A percentile compares a stretch with the other conserved stretches of the same genome.
phyloP scores from a whole-genome alignment of 495 filamentous ascomycete species.

The Hypoxylon rickii region DNA sequence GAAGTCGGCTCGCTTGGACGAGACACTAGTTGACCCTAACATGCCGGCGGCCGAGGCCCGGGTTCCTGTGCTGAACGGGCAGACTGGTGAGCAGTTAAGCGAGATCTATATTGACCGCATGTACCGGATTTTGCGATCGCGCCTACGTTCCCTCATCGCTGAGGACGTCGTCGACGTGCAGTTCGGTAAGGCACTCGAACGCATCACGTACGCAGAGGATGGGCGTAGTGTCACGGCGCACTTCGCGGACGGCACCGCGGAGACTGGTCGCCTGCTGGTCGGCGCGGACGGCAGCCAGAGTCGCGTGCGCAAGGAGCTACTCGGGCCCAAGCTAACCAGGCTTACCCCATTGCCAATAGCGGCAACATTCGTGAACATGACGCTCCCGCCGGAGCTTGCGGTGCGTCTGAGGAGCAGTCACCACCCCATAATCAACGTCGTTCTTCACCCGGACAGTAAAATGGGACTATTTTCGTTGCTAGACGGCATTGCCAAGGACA shows the following conservation, averaged over 20 bases:
- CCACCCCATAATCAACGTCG: constrained; percentile 34
- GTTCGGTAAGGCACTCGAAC: constrained; percentile 37
- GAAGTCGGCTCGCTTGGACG: constrained; percentile 42
- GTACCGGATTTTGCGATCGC: constrained; percentile 51
- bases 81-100: constrained; percentile 52
- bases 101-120: constrained; percentile 43
- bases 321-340: constrained; percentile 42
- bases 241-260: constrained; percentile 70
- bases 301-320: constrained; percentile 43
- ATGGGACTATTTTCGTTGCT: constrained; percentile 42
- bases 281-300: constrained; percentile 56
- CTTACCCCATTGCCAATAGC: constrained; percentile 39
- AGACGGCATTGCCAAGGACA: constrained; percentile 43
- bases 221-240: constrained; percentile 64
- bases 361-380: constrained; percentile 41
- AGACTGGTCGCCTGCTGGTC: constrained; percentile 47
- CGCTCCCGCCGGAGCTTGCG: constrained; percentile 42
- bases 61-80: constrained; percentile 51
- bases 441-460: constrained; percentile 33
- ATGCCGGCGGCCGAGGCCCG: constrained; percentile 41
- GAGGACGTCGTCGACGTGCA: constrained; percentile 36
- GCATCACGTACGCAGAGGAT: constrained; percentile 36
- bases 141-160: constrained; percentile 38
- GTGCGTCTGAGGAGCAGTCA: constrained; percentile 34
- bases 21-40: constrained; percentile 48